phyloP scores from a whole-genome alignment of 139 green algal genomes.

The Coelastrella sp. region DNA sequence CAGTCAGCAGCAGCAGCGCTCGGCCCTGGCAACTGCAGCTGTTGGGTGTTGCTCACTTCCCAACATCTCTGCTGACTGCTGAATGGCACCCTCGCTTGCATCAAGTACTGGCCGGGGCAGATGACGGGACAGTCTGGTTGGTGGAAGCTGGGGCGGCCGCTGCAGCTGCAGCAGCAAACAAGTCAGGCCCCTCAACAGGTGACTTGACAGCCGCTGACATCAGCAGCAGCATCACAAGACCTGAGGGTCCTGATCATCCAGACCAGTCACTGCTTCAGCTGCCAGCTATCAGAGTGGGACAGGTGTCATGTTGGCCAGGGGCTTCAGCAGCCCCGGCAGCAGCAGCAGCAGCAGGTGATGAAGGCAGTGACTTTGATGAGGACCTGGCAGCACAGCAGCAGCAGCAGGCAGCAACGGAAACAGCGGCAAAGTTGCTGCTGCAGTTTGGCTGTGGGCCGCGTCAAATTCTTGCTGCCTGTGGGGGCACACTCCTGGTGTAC shows the following conservation, averaged over 20 bases:
- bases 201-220: neutral
- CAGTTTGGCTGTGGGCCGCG: neutral
- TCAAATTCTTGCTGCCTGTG: conserved; percentile 36
- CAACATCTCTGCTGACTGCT: neutral
- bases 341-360: conserved; percentile 26
- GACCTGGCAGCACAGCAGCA: neutral
- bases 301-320: neutral
- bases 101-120: neutral
- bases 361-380: neutral
- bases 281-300: neutral
- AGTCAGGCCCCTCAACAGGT: too few species aligned
- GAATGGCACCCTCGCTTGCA: conserved; percentile 31
- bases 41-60: neutral
- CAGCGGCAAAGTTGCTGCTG: conserved; percentile 1
- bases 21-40: conserved; percentile 19
- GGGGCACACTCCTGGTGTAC: conserved; percentile 10
- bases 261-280: neutral
- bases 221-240: conserved; percentile 1
- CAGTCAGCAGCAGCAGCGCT: neutral
- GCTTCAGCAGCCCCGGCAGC: neutral
- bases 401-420: neutral
- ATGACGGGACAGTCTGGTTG: conserved; percentile 9
- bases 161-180: conserved; percentile 5
- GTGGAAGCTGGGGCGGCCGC: neutral
- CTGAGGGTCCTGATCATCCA: neutral